Base-by-base conservation (phyloP, 441 rosid genomes). In the Gossypium lobatum region DNA sequence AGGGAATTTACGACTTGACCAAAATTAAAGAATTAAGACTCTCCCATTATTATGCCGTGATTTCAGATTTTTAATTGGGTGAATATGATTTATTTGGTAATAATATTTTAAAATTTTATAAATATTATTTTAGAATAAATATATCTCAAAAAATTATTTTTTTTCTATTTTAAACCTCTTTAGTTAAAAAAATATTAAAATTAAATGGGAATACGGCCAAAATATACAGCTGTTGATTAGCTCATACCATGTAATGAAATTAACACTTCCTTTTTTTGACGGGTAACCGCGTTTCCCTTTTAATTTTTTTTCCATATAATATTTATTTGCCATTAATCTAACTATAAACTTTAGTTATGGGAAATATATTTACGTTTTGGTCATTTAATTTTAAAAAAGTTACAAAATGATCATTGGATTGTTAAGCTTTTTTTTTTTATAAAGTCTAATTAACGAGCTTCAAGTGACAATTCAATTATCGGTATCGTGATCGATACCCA, bases 381-480 rank as follows among this genome's bases (percentile, higher is more conserved):
- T 31, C 0, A 31, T 31, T 31, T 4, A 31, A 31, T 0, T 31
- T 5, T 5, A 1, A 31, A 31, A 31, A 31, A 31, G 0, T 4
- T 4, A 31, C 0, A 31, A 31, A 31, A 31, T 31, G 0, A 5
- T 5, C 7, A 31, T 0, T 5, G 0, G 1, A 5, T 31, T 31
- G 1, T 31, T 31, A 31, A 31, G 0, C 0, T 4, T 3, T 4
- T 28, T 28, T 31, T 31, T 4, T 0, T 4, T 31, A 31, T 4
- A 31, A 31, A 31, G 0, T 31, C 0, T 0, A 31, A 31, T 5
- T 31, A 1, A 0, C 0, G 1, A 31, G 1, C 0, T 31, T 1
- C 1, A 31, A 31, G 1, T 31, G 1, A 5, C 1, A 31, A 31
- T 31, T 31, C 0, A 4, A 31, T 5, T 0, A 31, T 31, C 0